Conservation (phyloP, 2,329 filamentous ascomycete genomes). For the Cyanodermella asteris region DNA sequence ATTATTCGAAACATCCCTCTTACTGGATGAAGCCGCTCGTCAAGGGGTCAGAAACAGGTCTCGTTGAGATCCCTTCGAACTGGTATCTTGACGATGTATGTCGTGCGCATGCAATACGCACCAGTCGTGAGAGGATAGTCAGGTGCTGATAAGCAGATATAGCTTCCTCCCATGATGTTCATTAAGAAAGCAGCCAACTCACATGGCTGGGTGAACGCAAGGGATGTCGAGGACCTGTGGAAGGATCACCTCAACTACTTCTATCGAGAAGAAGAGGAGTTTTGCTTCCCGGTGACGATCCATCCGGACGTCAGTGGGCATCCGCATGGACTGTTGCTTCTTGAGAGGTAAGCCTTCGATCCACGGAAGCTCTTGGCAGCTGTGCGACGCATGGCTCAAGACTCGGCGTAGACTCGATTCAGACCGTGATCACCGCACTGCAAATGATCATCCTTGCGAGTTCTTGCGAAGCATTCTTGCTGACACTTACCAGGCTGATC, state of each 20-base stretch:
- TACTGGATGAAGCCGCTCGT: conserved; percentile 23
- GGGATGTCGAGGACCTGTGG: conserved; percentile 38
- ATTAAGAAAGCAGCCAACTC: conserved; percentile 25
- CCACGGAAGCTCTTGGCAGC: too few species aligned
- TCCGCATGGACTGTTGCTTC: conserved; percentile 8
- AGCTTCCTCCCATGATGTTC: conserved; percentile 18
- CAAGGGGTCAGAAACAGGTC: conserved; percentile 16
- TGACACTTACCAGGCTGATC: conserved; percentile 5
- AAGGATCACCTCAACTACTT: conserved; percentile 32
- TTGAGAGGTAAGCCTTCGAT: conserved; percentile 6
- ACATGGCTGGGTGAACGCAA: conserved; percentile 35
- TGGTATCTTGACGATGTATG: conserved; percentile 26
- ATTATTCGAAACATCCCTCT: conserved; percentile 20
- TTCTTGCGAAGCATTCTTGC: background rate
- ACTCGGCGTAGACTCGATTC: too few species aligned
- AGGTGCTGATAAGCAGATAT: background rate
- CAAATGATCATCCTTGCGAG: background rate
- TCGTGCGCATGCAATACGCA: background rate
- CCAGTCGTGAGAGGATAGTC: background rate
- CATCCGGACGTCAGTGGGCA: conserved; percentile 8
- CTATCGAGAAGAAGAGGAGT: conserved; percentile 8
- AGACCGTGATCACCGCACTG: too few species aligned
- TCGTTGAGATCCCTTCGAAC: conserved; percentile 22
- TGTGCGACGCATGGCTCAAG: too few species aligned
- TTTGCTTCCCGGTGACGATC: conserved; percentile 8